Conservation (phyloP, 2,329 filamentous ascomycete species). For the Microcyclospora tardicrescens region DNA sequence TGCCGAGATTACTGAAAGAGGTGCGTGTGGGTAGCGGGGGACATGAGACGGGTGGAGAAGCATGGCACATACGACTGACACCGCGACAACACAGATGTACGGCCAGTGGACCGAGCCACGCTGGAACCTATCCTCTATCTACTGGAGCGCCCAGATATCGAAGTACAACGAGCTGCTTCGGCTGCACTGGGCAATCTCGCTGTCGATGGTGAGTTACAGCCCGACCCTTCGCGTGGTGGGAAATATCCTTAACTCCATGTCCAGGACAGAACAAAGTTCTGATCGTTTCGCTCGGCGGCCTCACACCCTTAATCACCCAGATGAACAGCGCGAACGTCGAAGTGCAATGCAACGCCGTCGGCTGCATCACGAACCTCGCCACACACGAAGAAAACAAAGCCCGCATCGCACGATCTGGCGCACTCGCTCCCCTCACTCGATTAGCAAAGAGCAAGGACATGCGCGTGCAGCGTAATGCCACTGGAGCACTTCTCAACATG, state of each 20-base stretch:
- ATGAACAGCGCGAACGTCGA: constrained; percentile 98
- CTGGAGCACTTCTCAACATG: constrained; percentile 94
- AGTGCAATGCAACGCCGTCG: constrained; percentile 97
- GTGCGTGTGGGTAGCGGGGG: constrained; percentile 35
- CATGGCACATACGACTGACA: constrained; percentile 1
- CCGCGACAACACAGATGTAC: constrained; percentile 55
- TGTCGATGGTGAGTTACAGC: constrained; percentile 67
- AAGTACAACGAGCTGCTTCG: constrained; percentile 92
- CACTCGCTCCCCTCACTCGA: constrained; percentile 76
- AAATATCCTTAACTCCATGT: constrained; percentile 22
- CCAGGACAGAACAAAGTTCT: constrained; percentile 96
- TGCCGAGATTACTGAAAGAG: constrained; percentile 96
- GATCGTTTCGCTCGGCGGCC: constrained; percentile 82
- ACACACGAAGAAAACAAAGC: constrained; percentile 99
- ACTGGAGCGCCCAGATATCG: constrained; percentile 87
- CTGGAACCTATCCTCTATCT: constrained; percentile 93
- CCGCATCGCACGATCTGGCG: constrained; percentile 91
- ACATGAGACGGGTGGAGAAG: background rate
- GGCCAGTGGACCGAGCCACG: constrained; percentile 88
- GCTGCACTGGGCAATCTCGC: constrained; percentile 91
- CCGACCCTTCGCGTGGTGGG: constrained; percentile 80
- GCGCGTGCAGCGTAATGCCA: constrained; percentile 95
- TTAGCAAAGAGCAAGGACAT: constrained; percentile 96
- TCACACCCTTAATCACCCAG: constrained; percentile 85
- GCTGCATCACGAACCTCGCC: constrained; percentile 94